phyloP scores from a whole-genome alignment of 1,284 basidiomycete species.

The Cystobasidium slooffiae region DNA sequence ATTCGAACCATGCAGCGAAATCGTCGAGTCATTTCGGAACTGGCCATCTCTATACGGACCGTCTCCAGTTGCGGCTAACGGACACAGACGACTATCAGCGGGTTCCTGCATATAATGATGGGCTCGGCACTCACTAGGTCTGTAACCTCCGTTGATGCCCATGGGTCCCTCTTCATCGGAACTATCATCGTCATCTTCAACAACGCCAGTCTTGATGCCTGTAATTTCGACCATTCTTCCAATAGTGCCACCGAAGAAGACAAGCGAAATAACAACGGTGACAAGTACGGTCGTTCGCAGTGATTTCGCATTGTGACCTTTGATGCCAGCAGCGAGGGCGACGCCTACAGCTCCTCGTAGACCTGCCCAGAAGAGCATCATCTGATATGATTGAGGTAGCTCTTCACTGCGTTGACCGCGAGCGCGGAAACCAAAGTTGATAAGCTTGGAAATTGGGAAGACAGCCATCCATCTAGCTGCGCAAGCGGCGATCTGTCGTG shows the following conservation, averaged over 20 bases:
- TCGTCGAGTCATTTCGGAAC: slow-evolving; percentile 1
- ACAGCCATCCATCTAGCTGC: slow-evolving; percentile 95
- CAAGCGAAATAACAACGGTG: slow-evolving; percentile 91
- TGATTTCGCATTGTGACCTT: slow-evolving; percentile 85
- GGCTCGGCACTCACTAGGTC: slow-evolving; percentile 13
- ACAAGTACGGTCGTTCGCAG: slow-evolving; percentile 92
- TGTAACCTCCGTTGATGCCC: slow-evolving; percentile 18
- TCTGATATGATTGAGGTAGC: slow-evolving; percentile 84
- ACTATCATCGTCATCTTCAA: slow-evolving; percentile 81
- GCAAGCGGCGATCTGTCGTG: slow-evolving; percentile 72
- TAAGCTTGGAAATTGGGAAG: slow-evolving; percentile 91
- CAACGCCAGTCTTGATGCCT: slow-evolving; percentile 91
- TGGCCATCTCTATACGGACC: slow-evolving; percentile 5
- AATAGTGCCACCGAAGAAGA: slow-evolving; percentile 95
- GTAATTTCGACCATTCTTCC: slow-evolving; percentile 94
- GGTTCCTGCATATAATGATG: background rate
- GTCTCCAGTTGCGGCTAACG: background rate
- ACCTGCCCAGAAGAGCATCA: slow-evolving; percentile 96
- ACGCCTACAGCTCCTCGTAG: slow-evolving; percentile 95
- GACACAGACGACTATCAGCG: background rate
- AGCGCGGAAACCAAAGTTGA: slow-evolving; percentile 86
- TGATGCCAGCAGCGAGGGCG: slow-evolving; percentile 92
- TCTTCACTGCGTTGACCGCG: slow-evolving; percentile 84
- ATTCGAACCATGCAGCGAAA: slow-evolving; percentile 22
- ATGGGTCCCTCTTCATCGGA: slow-evolving; percentile 72